phyloP scores from a whole-genome alignment of 768 basidiomycete species.

The Rhizopogon vinicolor region DNA sequence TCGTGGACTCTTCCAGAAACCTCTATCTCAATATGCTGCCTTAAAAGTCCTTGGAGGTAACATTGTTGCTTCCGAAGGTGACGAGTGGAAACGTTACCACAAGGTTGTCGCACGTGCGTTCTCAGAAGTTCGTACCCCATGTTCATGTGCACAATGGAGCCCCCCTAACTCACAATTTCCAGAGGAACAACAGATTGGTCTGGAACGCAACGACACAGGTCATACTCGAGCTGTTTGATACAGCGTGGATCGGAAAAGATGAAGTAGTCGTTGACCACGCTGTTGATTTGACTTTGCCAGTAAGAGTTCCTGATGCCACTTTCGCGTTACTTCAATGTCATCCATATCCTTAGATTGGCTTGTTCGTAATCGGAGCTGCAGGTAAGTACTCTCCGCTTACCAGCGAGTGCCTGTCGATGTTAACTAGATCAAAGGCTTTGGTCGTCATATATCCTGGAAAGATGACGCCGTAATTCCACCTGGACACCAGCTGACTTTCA shows the following conservation, averaged over 20 bases:
- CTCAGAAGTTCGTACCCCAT: constrained; percentile 26
- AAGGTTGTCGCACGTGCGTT: constrained; percentile 64
- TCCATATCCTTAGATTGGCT: constrained; percentile 38
- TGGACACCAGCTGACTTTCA: constrained; percentile 45
- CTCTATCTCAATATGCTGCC: constrained; percentile 38
- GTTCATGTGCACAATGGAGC: background rate
- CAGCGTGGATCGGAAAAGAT: constrained; percentile 41
- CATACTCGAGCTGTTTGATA: constrained; percentile 38
- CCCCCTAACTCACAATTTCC: background rate
- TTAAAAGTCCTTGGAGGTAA: constrained; percentile 54
- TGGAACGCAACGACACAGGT: constrained; percentile 44
- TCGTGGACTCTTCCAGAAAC: constrained; percentile 46
- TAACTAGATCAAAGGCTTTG: constrained; percentile 37
- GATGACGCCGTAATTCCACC: constrained; percentile 36
- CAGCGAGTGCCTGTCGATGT: background rate
- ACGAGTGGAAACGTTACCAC: constrained; percentile 62
- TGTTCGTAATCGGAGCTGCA: constrained; percentile 52
- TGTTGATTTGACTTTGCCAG: constrained; percentile 51
- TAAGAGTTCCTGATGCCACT: constrained; percentile 18
- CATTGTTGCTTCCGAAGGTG: constrained; percentile 58
- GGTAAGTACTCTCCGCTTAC: constrained; percentile 23
- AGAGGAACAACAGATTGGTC: constrained; percentile 32
- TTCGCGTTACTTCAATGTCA: constrained; percentile 12
- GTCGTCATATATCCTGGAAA: constrained; percentile 44
- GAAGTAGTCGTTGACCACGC: constrained; percentile 41